Evolutionary conservation across 1,284 basidiomycete species (phyloP).

Genomic region (Cryptococcus jaspeensis): DNA sequence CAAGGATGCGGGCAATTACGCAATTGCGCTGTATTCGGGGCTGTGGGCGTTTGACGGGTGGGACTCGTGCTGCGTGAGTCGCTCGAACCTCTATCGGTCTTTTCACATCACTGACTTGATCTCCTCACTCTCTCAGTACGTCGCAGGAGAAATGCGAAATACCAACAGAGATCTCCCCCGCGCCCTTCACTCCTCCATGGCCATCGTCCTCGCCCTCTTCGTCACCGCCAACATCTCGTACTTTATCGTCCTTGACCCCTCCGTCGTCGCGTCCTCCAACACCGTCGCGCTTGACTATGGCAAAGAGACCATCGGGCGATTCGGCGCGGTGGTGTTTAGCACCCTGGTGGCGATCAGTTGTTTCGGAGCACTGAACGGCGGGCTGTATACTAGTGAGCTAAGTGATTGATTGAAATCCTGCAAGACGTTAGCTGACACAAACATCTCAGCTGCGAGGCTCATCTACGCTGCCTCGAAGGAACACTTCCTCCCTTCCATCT

Average conservation of each 20-base stretch:
- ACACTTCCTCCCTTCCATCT: slow-evolving; percentile 77
- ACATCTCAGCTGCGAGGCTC: slow-evolving; percentile 61
- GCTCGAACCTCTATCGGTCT: slow-evolving; percentile 11
- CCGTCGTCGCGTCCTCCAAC: slow-evolving; percentile 59
- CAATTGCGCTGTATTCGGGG: slow-evolving; percentile 90
- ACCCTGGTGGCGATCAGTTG: slow-evolving; percentile 86
- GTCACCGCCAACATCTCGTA: slow-evolving; percentile 83
- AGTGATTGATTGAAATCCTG: slow-evolving; percentile 5
- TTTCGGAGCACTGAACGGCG: slow-evolving; percentile 86
- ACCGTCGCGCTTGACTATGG: slow-evolving; percentile 96
- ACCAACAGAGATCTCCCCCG: slow-evolving; percentile 83
- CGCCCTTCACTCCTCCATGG: slow-evolving; percentile 85
- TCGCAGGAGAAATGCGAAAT: slow-evolving; percentile 86
- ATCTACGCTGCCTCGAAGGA: slow-evolving; percentile 87
- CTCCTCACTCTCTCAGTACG: slow-evolving; percentile 58
- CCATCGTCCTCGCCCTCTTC: slow-evolving; percentile 65
- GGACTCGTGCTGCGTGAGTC: slow-evolving; percentile 54
- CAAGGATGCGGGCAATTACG: slow-evolving; percentile 76
- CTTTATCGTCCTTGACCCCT: slow-evolving; percentile 86
- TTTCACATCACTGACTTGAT: neutral
- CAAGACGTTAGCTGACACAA: neutral
- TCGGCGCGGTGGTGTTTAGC: slow-evolving; percentile 84
- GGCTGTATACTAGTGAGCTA: slow-evolving; percentile 69
- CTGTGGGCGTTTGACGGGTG: slow-evolving; percentile 96
- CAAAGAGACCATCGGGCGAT: slow-evolving; percentile 73